Base-by-base conservation (phyloP, 768 basidiomycete species). In the Polyporus arcularius region DNA sequence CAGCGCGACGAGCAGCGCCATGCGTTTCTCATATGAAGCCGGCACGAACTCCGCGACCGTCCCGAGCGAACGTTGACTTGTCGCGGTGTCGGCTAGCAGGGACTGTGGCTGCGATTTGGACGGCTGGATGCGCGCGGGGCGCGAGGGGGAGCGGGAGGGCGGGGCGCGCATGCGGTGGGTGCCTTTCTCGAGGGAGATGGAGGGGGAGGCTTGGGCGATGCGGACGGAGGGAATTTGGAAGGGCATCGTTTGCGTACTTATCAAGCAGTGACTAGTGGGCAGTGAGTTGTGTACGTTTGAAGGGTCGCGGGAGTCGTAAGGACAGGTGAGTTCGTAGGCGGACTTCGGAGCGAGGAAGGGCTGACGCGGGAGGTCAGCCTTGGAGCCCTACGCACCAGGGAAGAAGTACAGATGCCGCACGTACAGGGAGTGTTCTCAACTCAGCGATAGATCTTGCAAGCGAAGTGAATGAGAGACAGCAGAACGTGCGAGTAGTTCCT, bases 141-240 rank as follows among this genome's bases (percentile, higher is more conserved):
- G 26, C 3, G 15, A 18, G 35, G 28, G 55, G 4, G 42, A 3
- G 31, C 57, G 62, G 11, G 55, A 15, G 43, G 59, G 63, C 8
- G 82, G 79, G 68, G 76, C 79, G n/a, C 82, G 81, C 74, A 90
- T 81, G 49, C 87, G 80, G 65, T 89, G 86, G 40, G 79, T 72
- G 32, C 89, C 88, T 68, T 82, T 85, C 71, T 91, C 88, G 60
- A 85, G 73, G 5, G 82, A 78, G 26, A 89, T 74, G 1, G 89
- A 88, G 35, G 89, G 88, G 4, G 89, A 90, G 7, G 72, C 64
- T 31, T 70, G 67, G 0, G 73, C 61, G 57, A 67, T 57, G 39
- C 66, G 70, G 28, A 60, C 43, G 35, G 45, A 59, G 41, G 62
- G 62, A 48, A 54, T 57, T 46, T 61, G 58, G 56, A 68, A 58